Base-by-base conservation (phyloP, 805 yeast genomes). In the Spathaspora gorwiae region DNA sequence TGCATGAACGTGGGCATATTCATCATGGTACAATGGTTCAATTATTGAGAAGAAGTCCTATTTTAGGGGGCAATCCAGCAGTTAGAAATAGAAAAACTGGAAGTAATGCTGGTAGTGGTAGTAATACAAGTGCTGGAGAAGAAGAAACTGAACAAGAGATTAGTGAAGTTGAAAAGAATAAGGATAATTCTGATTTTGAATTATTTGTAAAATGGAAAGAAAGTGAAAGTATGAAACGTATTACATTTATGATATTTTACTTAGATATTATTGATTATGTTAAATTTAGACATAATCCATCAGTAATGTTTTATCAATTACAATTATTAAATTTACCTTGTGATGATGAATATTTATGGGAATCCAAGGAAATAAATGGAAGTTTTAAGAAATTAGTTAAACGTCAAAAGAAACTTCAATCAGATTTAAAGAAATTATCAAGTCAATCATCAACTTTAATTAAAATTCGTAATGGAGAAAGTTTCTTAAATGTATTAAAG, bases 11-110 rank as follows among this genome's bases (percentile, higher is more conserved):
- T 40, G 86, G 88, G 0, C 92, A 84, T 61, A 67, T 89, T 15
- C 95, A 89, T 59, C 96, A 88, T 61, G 96, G 94, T 5, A 84
- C 95, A 0, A 81, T 90, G 0, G 81, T 87, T 35, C 96, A 88
- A 61, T 65, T 88, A 37, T 65, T 88, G 41, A 68, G 95, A 52
- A 71, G 96, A 53, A 80, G 88, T 0, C 88, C 95, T 1, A 77
- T 85, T 1, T 62, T 88, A 31, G 90, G 90, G 11, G 90, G 90
- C 0, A 79, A 84, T 46, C 87, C 89, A 0, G 64, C 60, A 38
- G 65, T 54, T 39, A 53, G 51, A 44, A 65, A 54, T 13, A 61
- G 53, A 44, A 59, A 45, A 37, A 55, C 51, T 44, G 30, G 51
- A 42, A 53, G 50, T 12, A 57, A 56, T 37, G 54, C 51, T 43